Conservation (phyloP, 2,329 filamentous ascomycete genomes). For the Eutypa lata region DNA sequence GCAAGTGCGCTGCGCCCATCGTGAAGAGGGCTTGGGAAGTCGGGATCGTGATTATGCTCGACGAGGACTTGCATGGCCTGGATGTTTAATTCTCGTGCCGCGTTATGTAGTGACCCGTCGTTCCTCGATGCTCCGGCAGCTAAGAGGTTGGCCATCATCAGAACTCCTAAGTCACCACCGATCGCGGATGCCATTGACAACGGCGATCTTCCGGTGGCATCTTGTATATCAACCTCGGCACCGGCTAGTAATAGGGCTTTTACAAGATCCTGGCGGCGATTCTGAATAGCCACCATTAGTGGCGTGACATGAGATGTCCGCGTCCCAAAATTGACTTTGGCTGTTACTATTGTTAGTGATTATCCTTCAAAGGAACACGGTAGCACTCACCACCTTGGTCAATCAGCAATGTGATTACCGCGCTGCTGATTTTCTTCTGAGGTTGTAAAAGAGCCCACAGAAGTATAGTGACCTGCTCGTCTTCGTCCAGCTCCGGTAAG, state of each 20-base stretch:
- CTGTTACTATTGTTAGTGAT: slow-evolving; percentile 24
- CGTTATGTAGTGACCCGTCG: slow-evolving; percentile 66
- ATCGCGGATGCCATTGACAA: slow-evolving; percentile 57
- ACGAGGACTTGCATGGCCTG: slow-evolving; percentile 55
- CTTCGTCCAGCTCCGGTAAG: slow-evolving; percentile 43
- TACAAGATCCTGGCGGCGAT: slow-evolving; percentile 54
- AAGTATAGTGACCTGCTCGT: slow-evolving; percentile 55
- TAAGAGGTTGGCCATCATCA: slow-evolving; percentile 53
- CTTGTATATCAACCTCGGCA: slow-evolving; percentile 57
- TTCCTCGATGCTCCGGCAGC: slow-evolving; percentile 55
- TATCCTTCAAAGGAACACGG: not conserved
- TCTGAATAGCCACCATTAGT: slow-evolving; percentile 57
- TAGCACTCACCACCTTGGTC: slow-evolving; percentile 33
- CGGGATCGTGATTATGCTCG: slow-evolving; percentile 57
- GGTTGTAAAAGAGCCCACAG: slow-evolving; percentile 61
- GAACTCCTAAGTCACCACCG: slow-evolving; percentile 49
- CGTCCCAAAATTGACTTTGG: slow-evolving; percentile 57
- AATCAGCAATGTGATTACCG: slow-evolving; percentile 56
- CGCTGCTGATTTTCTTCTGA: slow-evolving; percentile 59
- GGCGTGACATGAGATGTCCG: slow-evolving; percentile 51
- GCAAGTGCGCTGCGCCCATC: slow-evolving; percentile 61
- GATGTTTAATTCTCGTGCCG: slow-evolving; percentile 57
- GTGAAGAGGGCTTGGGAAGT: slow-evolving; percentile 62
- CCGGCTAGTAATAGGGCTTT: slow-evolving; percentile 54
- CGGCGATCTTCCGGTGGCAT: slow-evolving; percentile 55